A percentile compares a stretch with the other conserved stretches of the same genome.
Evolutionary conservation across 139 green algal genomes (phyloP).

Genomic region (Parachlorella kessleri): DNA sequence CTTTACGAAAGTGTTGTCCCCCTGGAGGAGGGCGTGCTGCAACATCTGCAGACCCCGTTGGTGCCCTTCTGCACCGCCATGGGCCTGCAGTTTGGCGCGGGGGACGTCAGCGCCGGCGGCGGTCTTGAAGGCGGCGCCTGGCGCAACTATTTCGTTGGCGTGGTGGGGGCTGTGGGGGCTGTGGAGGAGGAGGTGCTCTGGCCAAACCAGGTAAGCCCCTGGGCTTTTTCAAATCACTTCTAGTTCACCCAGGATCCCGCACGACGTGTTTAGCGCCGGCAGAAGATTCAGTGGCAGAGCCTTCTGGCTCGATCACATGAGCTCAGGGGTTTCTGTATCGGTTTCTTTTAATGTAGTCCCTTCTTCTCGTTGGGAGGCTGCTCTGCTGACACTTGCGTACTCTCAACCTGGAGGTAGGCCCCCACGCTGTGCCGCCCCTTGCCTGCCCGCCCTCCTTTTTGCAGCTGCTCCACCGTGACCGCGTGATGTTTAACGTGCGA

Average conservation of each 20-base stretch:
- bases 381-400: too few species aligned
- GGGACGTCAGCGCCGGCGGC: constrained; percentile 15
- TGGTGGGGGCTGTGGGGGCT: constrained; percentile 42
- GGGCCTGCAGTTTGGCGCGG: constrained; percentile 31
- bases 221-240: too few species aligned
- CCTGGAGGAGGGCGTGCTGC: constrained; percentile 33
- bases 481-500: constrained; percentile 54
- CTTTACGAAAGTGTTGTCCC: constrained; percentile 49
- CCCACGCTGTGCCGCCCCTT: too few species aligned
- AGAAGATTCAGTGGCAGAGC: too few species aligned
- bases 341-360: too few species aligned
- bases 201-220: constrained; percentile 58
- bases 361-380: too few species aligned
- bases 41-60: constrained; percentile 25
- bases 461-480: constrained; percentile 52
- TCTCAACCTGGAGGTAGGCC: too few species aligned
- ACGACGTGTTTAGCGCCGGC: too few species aligned
- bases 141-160: constrained; percentile 49
- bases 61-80: constrained; percentile 32
- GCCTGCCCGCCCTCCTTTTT: too few species aligned
- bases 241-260: too few species aligned
- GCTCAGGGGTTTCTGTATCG: background rate
- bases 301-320: background rate
- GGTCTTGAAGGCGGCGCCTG: constrained; percentile 43
- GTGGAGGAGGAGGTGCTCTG: constrained; percentile 57